Conservation (phyloP, 306 rosid species). For the Medicago lupulina region DNA sequence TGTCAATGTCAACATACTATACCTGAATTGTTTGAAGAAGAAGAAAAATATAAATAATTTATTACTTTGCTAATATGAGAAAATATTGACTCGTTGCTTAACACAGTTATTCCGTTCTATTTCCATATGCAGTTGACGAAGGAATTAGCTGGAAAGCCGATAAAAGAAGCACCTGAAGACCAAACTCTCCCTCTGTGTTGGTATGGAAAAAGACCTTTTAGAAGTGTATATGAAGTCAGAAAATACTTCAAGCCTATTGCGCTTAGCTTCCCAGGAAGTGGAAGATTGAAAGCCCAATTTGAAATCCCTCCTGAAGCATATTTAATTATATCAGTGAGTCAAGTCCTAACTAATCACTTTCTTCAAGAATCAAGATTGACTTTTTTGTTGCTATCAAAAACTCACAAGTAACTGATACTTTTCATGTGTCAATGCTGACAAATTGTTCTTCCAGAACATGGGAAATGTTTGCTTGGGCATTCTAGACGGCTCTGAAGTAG, state of each 20-base stretch:
- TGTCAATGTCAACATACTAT: conserved; percentile 17
- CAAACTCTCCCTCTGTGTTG: conserved; percentile 75
- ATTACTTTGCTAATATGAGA: background rate
- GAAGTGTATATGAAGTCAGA: conserved; percentile 67
- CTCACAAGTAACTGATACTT: conserved; percentile 15
- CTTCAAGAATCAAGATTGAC: conserved; percentile 8
- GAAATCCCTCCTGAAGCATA: conserved; percentile 86
- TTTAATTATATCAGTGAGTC: conserved; percentile 74
- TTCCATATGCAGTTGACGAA: conserved; percentile 58
- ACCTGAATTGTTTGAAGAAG: background rate
- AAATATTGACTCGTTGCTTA: conserved; percentile 1
- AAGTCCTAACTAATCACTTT: conserved; percentile 12
- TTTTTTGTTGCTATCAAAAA: conserved; percentile 16
- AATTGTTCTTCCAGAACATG: conserved; percentile 53
- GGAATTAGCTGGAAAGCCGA: conserved; percentile 60
- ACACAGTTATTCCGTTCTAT: conserved; percentile 13
- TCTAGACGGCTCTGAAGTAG: conserved; percentile 77
- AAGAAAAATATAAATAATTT: background rate
- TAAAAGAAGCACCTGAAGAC: conserved; percentile 70
- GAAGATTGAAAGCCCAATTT: conserved; percentile 58
- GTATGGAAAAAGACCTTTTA: conserved; percentile 75
- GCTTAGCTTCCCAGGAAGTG: conserved; percentile 54
- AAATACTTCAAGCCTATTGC: conserved; percentile 88
- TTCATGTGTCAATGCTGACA: conserved; percentile 21
- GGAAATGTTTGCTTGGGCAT: conserved; percentile 97